Base-by-base conservation (phyloP, 768 basidiomycete species). In the Chalciporus chontae region DNA sequence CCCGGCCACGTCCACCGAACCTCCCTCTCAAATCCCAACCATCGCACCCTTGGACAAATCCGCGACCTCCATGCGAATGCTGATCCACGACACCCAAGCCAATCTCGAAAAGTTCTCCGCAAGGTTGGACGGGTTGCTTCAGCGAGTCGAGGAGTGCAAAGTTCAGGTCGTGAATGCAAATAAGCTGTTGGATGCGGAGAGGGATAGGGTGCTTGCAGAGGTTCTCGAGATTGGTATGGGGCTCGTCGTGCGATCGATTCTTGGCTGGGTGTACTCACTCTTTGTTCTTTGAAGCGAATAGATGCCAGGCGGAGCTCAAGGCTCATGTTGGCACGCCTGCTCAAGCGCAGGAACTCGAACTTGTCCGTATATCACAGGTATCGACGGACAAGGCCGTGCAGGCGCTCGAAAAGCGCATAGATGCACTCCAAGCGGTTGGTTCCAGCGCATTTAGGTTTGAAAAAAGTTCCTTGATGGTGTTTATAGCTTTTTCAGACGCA, bases 1-100 rank as follows among this genome's bases (percentile, higher is more conserved):
- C 5, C 47, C 67, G 10, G 54, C 56, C 15, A 36, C 42, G 8
- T 46, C 67, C 9, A 55, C 55, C 2, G 48, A 60, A 13, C 50
- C 67, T 29, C 31, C 62, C 27, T 48, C 56, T 13, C 57, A 56
- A 44, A 52, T 55, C 27, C 64, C 70, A 8, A 74, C 78, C 10
- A 54, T 73, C 37, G 71, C 72, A 10, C 82, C 85, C 4, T 56
- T 78, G 24, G 86, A 89, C 68, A 87, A 78, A 56, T 77, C 78
- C 9, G 79, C 77, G 11, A 84, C 85, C 3, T 85, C 87, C 6
- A 83, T 83, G 69, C 79, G 86, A 36, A 76, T 88, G 56, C 74
- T 89, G 11, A 69, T 90, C 18, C 80, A 88, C 55, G 87, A 89
- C 61, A 87, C 85, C 1, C 85, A 87, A 48, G 78, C 77, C 18